phyloP scores from a whole-genome alignment of 108 stramenopile genomes.

The Epithemia pelagica region DNA sequence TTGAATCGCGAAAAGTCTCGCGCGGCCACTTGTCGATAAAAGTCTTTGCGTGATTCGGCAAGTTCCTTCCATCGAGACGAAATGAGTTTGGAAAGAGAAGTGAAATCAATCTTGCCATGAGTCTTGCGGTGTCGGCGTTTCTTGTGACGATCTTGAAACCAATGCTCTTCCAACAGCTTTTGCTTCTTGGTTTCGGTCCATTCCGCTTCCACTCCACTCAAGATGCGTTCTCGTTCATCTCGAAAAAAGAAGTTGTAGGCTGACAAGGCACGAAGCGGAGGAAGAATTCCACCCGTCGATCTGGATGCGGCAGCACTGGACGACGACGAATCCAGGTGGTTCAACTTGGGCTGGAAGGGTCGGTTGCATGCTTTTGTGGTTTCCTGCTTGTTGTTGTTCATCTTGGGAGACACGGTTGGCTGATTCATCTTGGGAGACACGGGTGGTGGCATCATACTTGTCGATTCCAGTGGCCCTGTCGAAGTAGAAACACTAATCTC shows the following conservation, averaged over 20 bases:
- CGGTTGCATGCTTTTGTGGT: too few relatives aligned
- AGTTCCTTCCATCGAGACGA: slow-evolving; percentile 37
- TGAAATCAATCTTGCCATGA: slow-evolving; percentile 46
- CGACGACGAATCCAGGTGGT: too few relatives aligned
- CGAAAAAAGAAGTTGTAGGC: slow-evolving; percentile 29
- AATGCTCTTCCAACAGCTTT: slow-evolving; percentile 14
- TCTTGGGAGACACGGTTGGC: background rate
- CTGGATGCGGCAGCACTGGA: too few relatives aligned
- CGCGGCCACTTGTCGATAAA: slow-evolving; percentile 19
- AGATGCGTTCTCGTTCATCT: slow-evolving; percentile 19
- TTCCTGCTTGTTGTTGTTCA: background rate
- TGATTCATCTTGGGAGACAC: background rate
- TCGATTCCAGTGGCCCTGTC: too few relatives aligned
- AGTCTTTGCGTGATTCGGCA: slow-evolving; percentile 17
- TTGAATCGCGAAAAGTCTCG: slow-evolving; percentile 28
- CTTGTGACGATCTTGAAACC: slow-evolving; percentile 22
- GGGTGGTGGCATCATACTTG: background rate
- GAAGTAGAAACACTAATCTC: too few relatives aligned
- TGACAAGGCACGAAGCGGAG: slow-evolving; percentile 14
- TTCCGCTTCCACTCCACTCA: slow-evolving; percentile 9
- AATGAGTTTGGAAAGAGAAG: slow-evolving; percentile 48
- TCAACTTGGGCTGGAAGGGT: too few relatives aligned
- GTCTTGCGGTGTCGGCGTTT: slow-evolving; percentile 33
- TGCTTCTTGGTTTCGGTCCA: slow-evolving; percentile 9
- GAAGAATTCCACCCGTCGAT: too few relatives aligned